Conservation (phyloP, 768 basidiomycete genomes). For the Boletus speciosus region DNA sequence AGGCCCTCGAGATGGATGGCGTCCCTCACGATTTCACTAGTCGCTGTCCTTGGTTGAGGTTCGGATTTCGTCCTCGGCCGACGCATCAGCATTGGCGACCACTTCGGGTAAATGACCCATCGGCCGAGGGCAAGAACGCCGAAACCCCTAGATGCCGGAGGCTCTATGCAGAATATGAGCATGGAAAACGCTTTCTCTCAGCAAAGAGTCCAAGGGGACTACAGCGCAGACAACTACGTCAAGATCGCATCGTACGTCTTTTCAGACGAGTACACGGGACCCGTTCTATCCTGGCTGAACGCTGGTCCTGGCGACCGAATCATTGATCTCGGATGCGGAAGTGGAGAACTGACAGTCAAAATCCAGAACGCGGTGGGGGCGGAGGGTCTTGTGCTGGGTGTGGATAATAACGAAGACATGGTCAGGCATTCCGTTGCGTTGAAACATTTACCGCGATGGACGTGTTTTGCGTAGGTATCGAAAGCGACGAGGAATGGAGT, state of each 20-base stretch:
- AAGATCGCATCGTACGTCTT: slow-evolving; percentile 71
- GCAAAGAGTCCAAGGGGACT: slow-evolving; percentile 32
- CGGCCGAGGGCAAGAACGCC: slow-evolving; percentile 22
- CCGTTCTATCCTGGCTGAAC: slow-evolving; percentile 59
- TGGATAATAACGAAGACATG: slow-evolving; percentile 73
- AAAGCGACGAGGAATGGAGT: slow-evolving; percentile 49
- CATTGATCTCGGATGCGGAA: slow-evolving; percentile 80
- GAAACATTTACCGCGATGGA: neutral
- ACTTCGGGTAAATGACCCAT: neutral
- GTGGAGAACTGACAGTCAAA: slow-evolving; percentile 67
- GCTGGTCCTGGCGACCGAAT: slow-evolving; percentile 66
- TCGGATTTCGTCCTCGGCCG: slow-evolving; percentile 22
- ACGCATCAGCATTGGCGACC: neutral
- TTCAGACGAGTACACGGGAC: slow-evolving; percentile 41
- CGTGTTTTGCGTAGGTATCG: slow-evolving; percentile 41
- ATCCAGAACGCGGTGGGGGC: slow-evolving; percentile 50
- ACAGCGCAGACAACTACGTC: slow-evolving; percentile 62
- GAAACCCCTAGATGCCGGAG: neutral
- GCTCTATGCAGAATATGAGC: neutral
- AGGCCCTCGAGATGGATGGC: too few species aligned
- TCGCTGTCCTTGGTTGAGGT: neutral
- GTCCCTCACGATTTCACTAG: neutral
- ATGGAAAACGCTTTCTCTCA: slow-evolving; percentile 10
- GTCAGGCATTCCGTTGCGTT: slow-evolving; percentile 36
- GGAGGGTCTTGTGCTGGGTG: slow-evolving; percentile 59